Conservation (phyloP, 2,329 filamentous ascomycete species). For the Aspergillus melleus region DNA sequence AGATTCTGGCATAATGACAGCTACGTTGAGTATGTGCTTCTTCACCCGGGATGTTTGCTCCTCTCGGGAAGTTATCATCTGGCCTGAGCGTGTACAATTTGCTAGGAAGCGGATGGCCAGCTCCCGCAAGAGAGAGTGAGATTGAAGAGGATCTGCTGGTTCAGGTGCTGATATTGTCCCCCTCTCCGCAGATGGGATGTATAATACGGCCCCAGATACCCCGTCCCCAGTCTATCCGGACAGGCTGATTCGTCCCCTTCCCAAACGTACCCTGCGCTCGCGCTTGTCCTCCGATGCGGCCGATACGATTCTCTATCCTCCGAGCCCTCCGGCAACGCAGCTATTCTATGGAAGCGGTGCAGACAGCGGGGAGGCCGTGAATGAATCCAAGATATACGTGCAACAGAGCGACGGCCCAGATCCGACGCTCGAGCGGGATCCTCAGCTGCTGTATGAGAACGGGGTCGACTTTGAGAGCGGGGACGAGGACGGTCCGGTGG, state of each 20-base stretch:
- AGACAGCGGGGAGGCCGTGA: slow-evolving; percentile 56
- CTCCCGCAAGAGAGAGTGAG: slow-evolving; percentile 8
- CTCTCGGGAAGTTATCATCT: slow-evolving; percentile 19
- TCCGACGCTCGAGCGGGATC: slow-evolving; percentile 37
- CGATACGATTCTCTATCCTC: slow-evolving; percentile 78
- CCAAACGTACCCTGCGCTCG: slow-evolving; percentile 83
- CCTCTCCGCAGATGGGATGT: slow-evolving; percentile 47
- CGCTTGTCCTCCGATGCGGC: slow-evolving; percentile 82
- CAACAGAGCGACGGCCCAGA: slow-evolving; percentile 46
- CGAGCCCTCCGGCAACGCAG: slow-evolving; percentile 67
- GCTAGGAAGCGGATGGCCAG: slow-evolving; percentile 12
- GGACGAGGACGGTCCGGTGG: slow-evolving; percentile 56
- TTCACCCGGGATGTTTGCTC: slow-evolving; percentile 17
- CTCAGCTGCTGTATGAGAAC: slow-evolving; percentile 53
- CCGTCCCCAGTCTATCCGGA: slow-evolving; percentile 80
- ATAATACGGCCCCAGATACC: slow-evolving; percentile 63
- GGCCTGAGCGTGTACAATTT: slow-evolving; percentile 14
- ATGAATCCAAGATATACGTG: slow-evolving; percentile 47
- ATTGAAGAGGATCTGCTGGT: slow-evolving; percentile 24
- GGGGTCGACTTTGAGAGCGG: slow-evolving; percentile 61
- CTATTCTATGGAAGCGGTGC: slow-evolving; percentile 72
- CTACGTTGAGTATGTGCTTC: slow-evolving; percentile 45
- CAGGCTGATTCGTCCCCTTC: slow-evolving; percentile 88
- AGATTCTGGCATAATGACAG: slow-evolving; percentile 41
- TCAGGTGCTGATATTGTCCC: slow-evolving; percentile 40